Conservation (phyloP, 148 eudicot species). For the Chenopodium album region DNA sequence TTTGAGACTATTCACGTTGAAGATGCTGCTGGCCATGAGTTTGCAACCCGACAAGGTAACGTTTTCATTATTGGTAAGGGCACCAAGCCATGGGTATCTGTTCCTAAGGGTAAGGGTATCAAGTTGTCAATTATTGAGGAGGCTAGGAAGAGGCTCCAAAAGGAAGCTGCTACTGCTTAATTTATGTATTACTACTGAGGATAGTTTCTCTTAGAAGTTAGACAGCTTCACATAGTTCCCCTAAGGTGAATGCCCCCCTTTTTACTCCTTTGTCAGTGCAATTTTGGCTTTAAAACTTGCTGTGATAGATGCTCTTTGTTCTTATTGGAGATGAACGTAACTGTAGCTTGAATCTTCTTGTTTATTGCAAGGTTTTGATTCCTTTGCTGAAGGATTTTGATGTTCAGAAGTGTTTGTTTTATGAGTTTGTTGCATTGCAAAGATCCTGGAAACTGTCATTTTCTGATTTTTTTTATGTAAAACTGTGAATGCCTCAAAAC, state of each 20-base stretch:
- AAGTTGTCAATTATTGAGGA: slow-evolving; percentile 59
- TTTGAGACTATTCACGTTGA: slow-evolving; percentile 63
- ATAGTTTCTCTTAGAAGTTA: neutral
- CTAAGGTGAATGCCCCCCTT: neutral
- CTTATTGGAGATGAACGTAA: neutral
- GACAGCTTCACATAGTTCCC: neutral
- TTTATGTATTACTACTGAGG: neutral
- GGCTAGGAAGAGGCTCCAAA: slow-evolving; percentile 37
- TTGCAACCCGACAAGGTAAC: slow-evolving; percentile 61
- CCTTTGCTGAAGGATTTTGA: neutral
- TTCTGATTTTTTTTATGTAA: no score
- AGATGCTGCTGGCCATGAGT: slow-evolving; percentile 60
- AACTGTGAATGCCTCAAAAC: no score
- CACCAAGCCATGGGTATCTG: slow-evolving; percentile 58
- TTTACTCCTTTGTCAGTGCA: neutral
- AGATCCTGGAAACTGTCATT: neutral
- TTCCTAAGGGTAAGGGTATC: slow-evolving; percentile 68
- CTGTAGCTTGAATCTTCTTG: neutral
- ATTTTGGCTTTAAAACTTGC: neutral
- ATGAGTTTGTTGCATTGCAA: neutral
- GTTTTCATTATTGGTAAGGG: slow-evolving; percentile 57
- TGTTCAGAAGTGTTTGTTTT: neutral
- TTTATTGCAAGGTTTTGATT: neutral
- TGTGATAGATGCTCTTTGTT: neutral
- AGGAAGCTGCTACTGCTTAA: slow-evolving; percentile 21